Conservation (phyloP, 2,329 filamentous ascomycete species). For the Colletotrichum sp. region DNA sequence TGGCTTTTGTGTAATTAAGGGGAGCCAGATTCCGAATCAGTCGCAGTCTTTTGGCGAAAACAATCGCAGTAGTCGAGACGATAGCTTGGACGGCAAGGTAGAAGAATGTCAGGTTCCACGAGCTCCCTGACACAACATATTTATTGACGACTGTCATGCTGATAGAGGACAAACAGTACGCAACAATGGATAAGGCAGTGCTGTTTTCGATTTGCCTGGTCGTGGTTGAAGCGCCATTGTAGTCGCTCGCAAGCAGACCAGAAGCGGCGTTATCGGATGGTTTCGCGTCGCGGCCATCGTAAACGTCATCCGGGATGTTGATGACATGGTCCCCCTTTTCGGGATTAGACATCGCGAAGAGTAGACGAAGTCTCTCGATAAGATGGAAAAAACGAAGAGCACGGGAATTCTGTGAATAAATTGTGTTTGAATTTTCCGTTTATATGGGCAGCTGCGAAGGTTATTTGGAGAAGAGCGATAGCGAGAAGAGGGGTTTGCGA, state of each 20-base stretch:
- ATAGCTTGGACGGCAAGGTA: slow-evolving; percentile 90
- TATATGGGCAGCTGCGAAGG: accelerated
- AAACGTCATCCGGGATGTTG: neutral
- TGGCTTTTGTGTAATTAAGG: slow-evolving; percentile 88
- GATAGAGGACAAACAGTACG: slow-evolving; percentile 94
- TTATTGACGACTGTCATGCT: slow-evolving; percentile 99
- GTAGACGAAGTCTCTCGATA: neutral
- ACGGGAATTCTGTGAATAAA: neutral
- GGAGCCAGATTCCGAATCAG: slow-evolving; percentile 81
- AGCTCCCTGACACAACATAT: slow-evolving; percentile 88
- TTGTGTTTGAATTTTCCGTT: neutral
- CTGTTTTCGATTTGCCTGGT: slow-evolving; percentile 66
- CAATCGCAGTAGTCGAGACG: slow-evolving; percentile 86
- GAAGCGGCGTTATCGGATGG: slow-evolving; percentile 27
- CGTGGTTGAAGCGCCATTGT: neutral
- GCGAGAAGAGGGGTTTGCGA: neutral
- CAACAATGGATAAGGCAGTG: slow-evolving; percentile 79
- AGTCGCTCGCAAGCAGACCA: slow-evolving; percentile 41
- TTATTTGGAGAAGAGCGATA: neutral
- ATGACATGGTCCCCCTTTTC: neutral
- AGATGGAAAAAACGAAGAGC: neutral
- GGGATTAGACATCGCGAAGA: neutral
- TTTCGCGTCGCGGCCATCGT: neutral
- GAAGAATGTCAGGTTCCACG: slow-evolving; percentile 97
- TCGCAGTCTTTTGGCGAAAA: slow-evolving; percentile 78